These are phyloP conservation scores for Priceomyces melissophilus DNA, from an alignment of 805 yeast species.

Conservation along the genomic window DNA sequence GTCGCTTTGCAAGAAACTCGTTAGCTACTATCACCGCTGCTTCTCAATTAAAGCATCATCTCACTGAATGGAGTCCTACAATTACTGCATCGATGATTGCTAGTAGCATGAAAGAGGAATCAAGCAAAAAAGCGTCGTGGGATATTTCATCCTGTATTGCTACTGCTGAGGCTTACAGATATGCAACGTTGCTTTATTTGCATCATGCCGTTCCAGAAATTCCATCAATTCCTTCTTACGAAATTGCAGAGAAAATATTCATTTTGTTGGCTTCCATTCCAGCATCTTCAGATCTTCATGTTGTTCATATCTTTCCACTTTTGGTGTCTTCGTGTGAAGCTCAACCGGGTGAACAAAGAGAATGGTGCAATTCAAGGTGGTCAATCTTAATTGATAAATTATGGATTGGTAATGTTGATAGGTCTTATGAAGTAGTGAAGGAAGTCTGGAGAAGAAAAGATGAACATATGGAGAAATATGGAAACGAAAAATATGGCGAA, in stretches of 20 bases:
- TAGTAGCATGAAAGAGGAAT: constrained; percentile 12
- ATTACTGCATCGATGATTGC: constrained; percentile 30
- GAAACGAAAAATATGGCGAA: constrained; percentile 9
- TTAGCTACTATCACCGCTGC: constrained; percentile 51
- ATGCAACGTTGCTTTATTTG: constrained; percentile 53
- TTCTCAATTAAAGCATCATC: constrained; percentile 48
- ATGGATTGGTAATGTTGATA: constrained; percentile 65
- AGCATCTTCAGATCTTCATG: constrained; percentile 49
- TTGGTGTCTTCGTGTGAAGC: constrained; percentile 68
- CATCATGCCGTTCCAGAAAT: constrained; percentile 73
- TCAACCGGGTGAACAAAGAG: constrained; percentile 52
- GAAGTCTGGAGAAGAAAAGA: constrained; percentile 72
- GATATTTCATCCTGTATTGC: constrained; percentile 60
- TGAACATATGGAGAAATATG: constrained; percentile 26
- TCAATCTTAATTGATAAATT: constrained; percentile 46
- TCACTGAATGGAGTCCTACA: constrained; percentile 57
- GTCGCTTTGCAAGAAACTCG: constrained; percentile 28
- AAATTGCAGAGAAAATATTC: constrained; percentile 57
- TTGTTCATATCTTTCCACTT: constrained; percentile 63
- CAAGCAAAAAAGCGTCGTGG: constrained; percentile 42
- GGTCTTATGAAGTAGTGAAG: constrained; percentile 64
- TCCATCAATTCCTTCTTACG: constrained; percentile 52
- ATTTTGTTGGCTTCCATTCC: constrained; percentile 64
- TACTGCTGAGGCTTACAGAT: constrained; percentile 68
- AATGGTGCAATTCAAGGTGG: constrained; percentile 63